Percentiles rank a stretch among this genome's conserved stretches.
phyloP scores from a whole-genome alignment of 306 rosid species.

The Pyrus communis region DNA sequence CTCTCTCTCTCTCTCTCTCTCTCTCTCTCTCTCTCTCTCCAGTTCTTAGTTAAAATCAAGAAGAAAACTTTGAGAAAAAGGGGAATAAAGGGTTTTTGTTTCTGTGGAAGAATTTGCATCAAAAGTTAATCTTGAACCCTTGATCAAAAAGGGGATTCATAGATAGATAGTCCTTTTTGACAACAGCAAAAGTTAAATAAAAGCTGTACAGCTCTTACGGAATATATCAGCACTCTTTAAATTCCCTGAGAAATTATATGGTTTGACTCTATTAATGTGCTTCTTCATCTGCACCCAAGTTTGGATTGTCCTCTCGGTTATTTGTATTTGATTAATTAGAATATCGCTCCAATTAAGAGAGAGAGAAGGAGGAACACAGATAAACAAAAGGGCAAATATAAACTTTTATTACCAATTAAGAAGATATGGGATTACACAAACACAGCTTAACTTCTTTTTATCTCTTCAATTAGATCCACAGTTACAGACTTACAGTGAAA shows the following conservation, averaged over 20 bases:
- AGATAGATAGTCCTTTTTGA: conserved; percentile 24
- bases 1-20: conserved; percentile 28
- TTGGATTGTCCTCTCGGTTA: no score
- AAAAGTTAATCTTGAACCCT: conserved; percentile 26
- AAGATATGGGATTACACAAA: conserved; percentile 13
- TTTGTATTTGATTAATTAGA: background rate
- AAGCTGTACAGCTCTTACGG: conserved; percentile 16
- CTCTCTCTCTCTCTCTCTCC: conserved; percentile 32
- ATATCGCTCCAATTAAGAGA: background rate
- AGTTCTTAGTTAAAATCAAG: conserved; percentile 12
- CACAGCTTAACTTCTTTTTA: conserved; percentile 4
- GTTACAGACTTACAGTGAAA: conserved; percentile 44
- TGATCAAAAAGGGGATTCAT: conserved; percentile 24
- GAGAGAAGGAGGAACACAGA: background rate
- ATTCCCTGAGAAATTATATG: conserved; percentile 10
- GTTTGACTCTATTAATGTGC: background rate
- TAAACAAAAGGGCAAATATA: background rate
- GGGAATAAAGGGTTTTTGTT: conserved; percentile 25
- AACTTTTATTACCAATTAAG: background rate
- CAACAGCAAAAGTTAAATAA: conserved; percentile 31
- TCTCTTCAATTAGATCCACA: conserved; percentile 47
- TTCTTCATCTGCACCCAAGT: background rate
- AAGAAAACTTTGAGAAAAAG: background rate
- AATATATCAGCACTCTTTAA: conserved; percentile 5
- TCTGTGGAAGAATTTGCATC: conserved; percentile 33